Conservation (phyloP, 73 alveolate genomes). For the Blepharisma japonicum region DNA sequence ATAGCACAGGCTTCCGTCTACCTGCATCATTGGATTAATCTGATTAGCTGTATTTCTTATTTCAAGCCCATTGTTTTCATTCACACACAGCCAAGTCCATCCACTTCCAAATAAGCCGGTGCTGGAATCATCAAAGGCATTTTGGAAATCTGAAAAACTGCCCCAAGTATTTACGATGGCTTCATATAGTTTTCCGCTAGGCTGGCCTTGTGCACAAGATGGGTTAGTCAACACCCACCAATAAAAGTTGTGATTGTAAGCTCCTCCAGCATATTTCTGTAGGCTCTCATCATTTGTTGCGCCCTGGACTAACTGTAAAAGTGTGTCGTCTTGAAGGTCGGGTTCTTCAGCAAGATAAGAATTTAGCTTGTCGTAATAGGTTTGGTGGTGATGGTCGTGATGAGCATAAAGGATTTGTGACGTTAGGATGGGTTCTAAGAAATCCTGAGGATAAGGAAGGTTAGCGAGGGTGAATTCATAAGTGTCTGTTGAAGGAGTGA, state of each 20-base stretch:
- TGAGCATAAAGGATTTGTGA: background rate
- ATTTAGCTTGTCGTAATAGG: conserved; percentile 19
- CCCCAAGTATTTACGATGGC: conserved; percentile 14
- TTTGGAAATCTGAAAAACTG: conserved; percentile 22
- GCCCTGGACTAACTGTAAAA: background rate
- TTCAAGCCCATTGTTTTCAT: background rate
- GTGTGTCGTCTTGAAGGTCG: conserved; percentile 22
- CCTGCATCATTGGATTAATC: conserved; percentile 25
- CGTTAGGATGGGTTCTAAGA: background rate
- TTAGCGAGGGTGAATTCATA: too few species aligned
- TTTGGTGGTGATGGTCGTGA: conserved; percentile 30
- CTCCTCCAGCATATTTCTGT: conserved; percentile 33
- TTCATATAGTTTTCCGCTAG: background rate
- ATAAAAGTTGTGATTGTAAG: background rate
- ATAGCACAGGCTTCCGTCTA: background rate
- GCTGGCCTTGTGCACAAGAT: background rate
- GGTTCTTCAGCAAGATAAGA: background rate
- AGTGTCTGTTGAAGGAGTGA: too few species aligned
- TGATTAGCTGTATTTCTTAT: conserved; percentile 27
- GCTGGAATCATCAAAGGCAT: background rate
- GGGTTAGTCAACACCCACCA: conserved; percentile 17
- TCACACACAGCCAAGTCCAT: conserved; percentile 30
- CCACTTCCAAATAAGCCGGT: conserved; percentile 30
- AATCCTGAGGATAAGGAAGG: too few species aligned
- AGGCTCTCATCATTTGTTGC: background rate